Base-by-base conservation (phyloP, 805 yeast genomes). In the Hanseniaspora lachancei region DNA sequence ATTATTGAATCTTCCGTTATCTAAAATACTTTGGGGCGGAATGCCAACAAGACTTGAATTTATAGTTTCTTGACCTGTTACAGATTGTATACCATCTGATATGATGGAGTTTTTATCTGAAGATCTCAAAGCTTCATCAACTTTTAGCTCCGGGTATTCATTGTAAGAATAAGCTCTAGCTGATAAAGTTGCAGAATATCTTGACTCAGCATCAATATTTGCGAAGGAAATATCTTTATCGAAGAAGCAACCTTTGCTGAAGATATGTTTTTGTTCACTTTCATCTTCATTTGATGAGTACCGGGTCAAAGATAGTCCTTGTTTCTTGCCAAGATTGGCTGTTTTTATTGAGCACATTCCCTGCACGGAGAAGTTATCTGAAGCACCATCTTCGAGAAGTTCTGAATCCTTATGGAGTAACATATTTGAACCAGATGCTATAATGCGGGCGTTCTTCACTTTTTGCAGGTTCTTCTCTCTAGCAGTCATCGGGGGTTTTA, bases 11-110 rank as follows among this genome's bases (percentile, higher is more conserved):
- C 72, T 63, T 9, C 77, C 68, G 53, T 83, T 69, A 60, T 81
- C 87, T 69, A 80, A 69, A 10, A 82, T 80, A 60, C 84, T 78
- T n/a, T 86, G 84, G 0, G 89, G 88, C 0, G 88, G 80, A 18
- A 83, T 82, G 0, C 87, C 87, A 29, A 80, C 72, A 0, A 84
- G 79, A 51, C 84, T 78, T 21, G 86, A 78, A 60, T 80, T 82
- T 3, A 84, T 76, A 29, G 78, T 75, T 41, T 76, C 74, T 55
- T 68, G 65, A 13, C 65, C 66, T 5, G 62, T 48, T 3, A 69
- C 60, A 0, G 74, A 71, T 0, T 68, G 68, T 7, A 20, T 21
- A 2, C 40, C 38, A n/a, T 38, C 48, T 6, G 57, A 55, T 2
- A 36, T 35, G 6, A 55, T 44, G 2, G 57, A 55, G 13, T 32